Evolutionary conservation across 306 rosid genomes (phyloP).

Genomic region (Ceratonia siliqua): DNA sequence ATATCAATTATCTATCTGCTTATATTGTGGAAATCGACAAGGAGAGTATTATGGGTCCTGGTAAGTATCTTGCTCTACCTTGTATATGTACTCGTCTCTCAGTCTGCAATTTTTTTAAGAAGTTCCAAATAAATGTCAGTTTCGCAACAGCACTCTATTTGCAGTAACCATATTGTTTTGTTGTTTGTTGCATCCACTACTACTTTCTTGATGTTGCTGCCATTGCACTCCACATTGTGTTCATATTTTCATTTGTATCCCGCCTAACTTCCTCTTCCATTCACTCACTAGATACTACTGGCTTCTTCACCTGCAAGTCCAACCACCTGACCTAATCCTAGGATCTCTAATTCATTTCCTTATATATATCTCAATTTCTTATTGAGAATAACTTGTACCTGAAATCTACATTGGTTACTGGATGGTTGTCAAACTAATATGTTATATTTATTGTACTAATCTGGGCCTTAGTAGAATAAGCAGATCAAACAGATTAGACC

Average conservation of each 20-base stretch:
- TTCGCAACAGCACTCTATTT: constrained; percentile 3
- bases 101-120: constrained; percentile 17
- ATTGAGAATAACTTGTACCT: constrained; percentile 8
- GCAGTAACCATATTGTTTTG: constrained; percentile 5
- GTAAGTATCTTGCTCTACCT: constrained; percentile 51
- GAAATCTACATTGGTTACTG: constrained; percentile 8
- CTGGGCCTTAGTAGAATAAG: constrained; percentile 15
- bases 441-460: background rate
- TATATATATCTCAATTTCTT: background rate
- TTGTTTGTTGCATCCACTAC: constrained; percentile 24
- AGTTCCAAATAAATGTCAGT: background rate
- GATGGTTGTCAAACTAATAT: constrained; percentile 8
- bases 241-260: constrained; percentile 6
- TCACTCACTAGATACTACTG: constrained; percentile 9
- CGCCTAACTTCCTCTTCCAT: background rate
- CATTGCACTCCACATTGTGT: background rate
- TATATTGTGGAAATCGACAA: constrained; percentile 82
- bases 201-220: constrained; percentile 18
- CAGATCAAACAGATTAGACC: background rate
- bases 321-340: constrained; percentile 12
- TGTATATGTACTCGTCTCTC: constrained; percentile 3
- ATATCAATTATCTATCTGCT: constrained; percentile 77
- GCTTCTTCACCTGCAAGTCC: constrained; percentile 28
- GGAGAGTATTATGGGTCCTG: constrained; percentile 79
- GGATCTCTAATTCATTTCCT: background rate